A percentile compares a stretch with the other conserved stretches of the same genome.
Conservation (phyloP, 1,139 yeast species). For the Zygosaccharomyces pseudobailii region DNA sequence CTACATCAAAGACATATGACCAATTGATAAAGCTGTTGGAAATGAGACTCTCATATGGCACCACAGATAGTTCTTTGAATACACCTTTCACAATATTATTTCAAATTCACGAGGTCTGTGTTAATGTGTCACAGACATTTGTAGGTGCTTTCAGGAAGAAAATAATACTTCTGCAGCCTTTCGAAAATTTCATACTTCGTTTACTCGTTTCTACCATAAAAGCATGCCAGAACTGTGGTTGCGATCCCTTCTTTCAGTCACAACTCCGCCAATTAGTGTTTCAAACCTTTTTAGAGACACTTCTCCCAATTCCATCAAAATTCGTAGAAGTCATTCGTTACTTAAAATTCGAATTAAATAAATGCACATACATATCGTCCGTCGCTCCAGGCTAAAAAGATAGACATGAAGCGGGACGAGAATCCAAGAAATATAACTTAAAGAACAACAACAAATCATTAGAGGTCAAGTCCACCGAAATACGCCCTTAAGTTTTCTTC, state of each 20-base stretch:
- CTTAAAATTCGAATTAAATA: conserved; percentile 2
- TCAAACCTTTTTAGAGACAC: conserved; percentile 7
- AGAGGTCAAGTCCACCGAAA: conserved; percentile 26
- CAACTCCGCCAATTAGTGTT: conserved; percentile 6
- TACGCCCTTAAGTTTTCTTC: conserved; percentile 55
- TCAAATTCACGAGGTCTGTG: conserved; percentile 19
- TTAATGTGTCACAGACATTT: conserved; percentile 19
- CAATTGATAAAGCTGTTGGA: conserved; percentile 15
- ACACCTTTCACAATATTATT: conserved; percentile 15
- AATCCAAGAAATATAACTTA: not conserved
- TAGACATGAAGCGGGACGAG: not conserved
- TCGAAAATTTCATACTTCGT: conserved; percentile 3
- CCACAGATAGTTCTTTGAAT: conserved; percentile 19
- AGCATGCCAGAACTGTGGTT: not conserved
- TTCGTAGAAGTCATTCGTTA: conserved; percentile 3
- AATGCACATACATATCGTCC: conserved; percentile 1
- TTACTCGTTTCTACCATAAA: not conserved
- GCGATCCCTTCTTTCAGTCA: not conserved
- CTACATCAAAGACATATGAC: conserved; percentile 11
- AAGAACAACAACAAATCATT: conserved; percentile 1
- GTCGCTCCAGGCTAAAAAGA: not conserved
- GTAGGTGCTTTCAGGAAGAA: conserved; percentile 8
- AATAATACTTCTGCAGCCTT: conserved; percentile 1
- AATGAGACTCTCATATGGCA: conserved; percentile 27
- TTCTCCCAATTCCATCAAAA: conserved; percentile 6